phyloP scores from a whole-genome alignment of 768 basidiomycete species.

The Clitopilus hobsonii region DNA sequence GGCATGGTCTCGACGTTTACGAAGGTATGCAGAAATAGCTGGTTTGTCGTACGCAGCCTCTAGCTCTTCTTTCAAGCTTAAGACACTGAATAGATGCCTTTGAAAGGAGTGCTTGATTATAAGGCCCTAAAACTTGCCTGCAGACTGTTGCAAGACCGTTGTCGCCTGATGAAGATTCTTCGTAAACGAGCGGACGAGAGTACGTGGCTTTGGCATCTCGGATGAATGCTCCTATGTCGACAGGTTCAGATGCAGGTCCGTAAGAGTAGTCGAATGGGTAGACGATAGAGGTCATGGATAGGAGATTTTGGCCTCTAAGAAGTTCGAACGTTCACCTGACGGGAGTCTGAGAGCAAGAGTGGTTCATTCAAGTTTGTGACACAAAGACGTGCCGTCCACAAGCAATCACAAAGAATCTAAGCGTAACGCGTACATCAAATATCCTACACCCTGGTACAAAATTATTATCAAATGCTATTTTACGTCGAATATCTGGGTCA shows the following conservation, averaged over 20 bases:
- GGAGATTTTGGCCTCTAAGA: background rate
- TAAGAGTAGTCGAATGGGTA: conserved; percentile 45
- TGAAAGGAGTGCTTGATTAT: background rate
- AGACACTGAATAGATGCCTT: conserved; percentile 32
- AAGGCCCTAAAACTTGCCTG: conserved; percentile 24
- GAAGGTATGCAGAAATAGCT: conserved; percentile 50
- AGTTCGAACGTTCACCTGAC: background rate
- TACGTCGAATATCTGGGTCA: no score
- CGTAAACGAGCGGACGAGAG: background rate
- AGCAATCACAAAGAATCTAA: no score
- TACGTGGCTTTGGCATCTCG: conserved; percentile 21
- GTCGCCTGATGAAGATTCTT: background rate
- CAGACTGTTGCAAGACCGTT: conserved; percentile 34
- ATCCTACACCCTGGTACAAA: no score
- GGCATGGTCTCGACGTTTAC: conserved; percentile 45
- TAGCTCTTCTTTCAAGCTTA: conserved; percentile 42
- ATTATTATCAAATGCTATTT: no score
- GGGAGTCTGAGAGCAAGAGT: no score
- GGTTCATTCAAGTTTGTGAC: no score
- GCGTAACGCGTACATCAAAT: no score
- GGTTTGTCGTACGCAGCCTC: conserved; percentile 51
- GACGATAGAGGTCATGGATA: conserved; percentile 9
- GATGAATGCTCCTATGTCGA: conserved; percentile 44
- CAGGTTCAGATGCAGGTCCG: conserved; percentile 57
- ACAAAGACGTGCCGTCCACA: no score